Conservation (phyloP, 352 stramenopile genomes). For the Globisporangium emineosum region DNA sequence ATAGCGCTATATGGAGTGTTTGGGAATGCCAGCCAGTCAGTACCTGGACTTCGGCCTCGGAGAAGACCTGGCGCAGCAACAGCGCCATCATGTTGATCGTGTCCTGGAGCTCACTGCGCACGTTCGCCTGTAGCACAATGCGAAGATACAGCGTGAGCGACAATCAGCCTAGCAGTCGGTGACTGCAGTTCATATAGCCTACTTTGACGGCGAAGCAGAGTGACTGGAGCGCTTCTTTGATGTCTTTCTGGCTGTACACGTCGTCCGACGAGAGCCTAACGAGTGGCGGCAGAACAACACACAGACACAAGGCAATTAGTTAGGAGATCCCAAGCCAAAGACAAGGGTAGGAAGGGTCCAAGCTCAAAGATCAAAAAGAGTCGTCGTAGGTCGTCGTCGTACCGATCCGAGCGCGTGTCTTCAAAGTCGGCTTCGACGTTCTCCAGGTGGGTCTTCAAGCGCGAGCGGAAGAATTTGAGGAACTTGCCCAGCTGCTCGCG, state of each 20-base stretch:
- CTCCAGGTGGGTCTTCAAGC: slow-evolving; percentile 69
- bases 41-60: slow-evolving; percentile 65
- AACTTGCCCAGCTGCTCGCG: slow-evolving; percentile 82
- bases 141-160: too few species aligned
- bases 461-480: slow-evolving; percentile 85
- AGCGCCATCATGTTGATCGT: slow-evolving; percentile 87
- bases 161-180: too few species aligned
- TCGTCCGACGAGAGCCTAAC: slow-evolving; percentile 67
- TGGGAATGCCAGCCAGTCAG: neutral
- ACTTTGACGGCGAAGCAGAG: slow-evolving; percentile 83
- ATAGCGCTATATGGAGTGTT: neutral
- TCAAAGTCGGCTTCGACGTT: slow-evolving; percentile 85
- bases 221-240: slow-evolving; percentile 69
- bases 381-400: too few species aligned
- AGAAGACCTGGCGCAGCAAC: slow-evolving; percentile 77
- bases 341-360: neutral
- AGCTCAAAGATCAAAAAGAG: neutral
- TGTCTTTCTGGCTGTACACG: slow-evolving; percentile 81
- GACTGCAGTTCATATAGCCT: too few species aligned
- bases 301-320: neutral
- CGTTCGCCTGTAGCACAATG: too few species aligned
- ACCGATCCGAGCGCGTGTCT: slow-evolving; percentile 76
- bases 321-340: neutral
- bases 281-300: too few species aligned
- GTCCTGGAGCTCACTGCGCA: slow-evolving; percentile 76